Percentiles rank a stretch among this genome's conserved stretches.
phyloP scores from a whole-genome alignment of 2,329 filamentous ascomycete genomes.

The Ascosphaera apis region DNA sequence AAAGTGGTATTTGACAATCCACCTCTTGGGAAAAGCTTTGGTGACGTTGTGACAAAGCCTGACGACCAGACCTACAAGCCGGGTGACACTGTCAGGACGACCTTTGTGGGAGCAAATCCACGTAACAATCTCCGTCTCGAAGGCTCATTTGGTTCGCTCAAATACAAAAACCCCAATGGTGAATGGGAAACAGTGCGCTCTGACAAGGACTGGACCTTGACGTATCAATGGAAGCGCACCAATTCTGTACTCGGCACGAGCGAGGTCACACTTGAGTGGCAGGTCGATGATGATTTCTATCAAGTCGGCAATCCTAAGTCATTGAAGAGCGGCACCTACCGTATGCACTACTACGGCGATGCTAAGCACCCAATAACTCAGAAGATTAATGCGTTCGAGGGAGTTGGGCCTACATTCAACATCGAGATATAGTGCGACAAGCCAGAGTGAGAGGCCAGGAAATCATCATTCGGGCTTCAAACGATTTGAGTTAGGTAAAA shows the following conservation, averaged over 20 bases:
- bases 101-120: conserved; percentile 72
- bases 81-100: conserved; percentile 40
- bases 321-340: conserved; percentile 39
- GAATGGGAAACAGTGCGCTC: conserved; percentile 44
- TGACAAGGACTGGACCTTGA: conserved; percentile 63
- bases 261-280: conserved; percentile 60
- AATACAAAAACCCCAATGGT: conserved; percentile 29
- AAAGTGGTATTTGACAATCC: conserved; percentile 52
- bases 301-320: conserved; percentile 13
- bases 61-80: conserved; percentile 33
- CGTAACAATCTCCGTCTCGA: conserved; percentile 67
- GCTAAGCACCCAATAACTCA: conserved; percentile 41
- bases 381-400: conserved; percentile 43
- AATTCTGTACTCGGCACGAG: conserved; percentile 49
- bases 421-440: conserved; percentile 10
- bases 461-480: no score
- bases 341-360: conserved; percentile 68
- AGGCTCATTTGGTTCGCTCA: conserved; percentile 54
- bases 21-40: conserved; percentile 44
- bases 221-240: conserved; percentile 58
- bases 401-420: conserved; percentile 30
- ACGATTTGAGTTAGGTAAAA: no score
- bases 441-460: no score
- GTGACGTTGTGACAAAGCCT: conserved; percentile 34
- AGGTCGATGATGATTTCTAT: conserved; percentile 38